phyloP scores from a whole-genome alignment of 805 yeast species.

The Yarrowia yakushimensis region DNA sequence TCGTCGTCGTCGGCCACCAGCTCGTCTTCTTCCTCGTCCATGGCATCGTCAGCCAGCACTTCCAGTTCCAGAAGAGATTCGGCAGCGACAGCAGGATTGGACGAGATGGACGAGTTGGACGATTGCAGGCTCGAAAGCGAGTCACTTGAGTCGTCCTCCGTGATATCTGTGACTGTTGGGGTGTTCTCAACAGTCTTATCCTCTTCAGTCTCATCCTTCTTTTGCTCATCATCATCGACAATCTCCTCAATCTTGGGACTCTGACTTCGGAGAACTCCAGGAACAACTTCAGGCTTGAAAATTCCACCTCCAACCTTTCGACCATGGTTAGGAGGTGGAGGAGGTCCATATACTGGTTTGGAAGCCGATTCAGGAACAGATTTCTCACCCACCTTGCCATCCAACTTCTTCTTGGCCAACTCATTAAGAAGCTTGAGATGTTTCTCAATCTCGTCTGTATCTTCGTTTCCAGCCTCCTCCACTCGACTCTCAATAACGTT shows the following conservation, averaged over 20 bases:
- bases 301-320: background rate
- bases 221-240: background rate
- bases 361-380: background rate
- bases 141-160: background rate
- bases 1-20: slow-evolving; percentile 2
- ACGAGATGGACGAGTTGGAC: slow-evolving; percentile 4
- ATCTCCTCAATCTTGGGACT: slow-evolving; percentile 4
- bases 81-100: slow-evolving; percentile 6
- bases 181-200: background rate
- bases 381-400: background rate
- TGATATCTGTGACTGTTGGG: background rate
- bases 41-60: slow-evolving; percentile 7
- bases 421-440: background rate
- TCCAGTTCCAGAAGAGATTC: slow-evolving; percentile 9
- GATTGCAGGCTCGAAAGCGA: slow-evolving; percentile 1
- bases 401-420: slow-evolving; percentile 3
- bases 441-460: slow-evolving; percentile 1
- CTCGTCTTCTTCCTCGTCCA: slow-evolving; percentile 19
- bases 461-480: slow-evolving; percentile 35
- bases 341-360: slow-evolving; percentile 2
- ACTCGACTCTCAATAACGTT: slow-evolving; percentile 52
- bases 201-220: background rate
- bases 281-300: background rate
- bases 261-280: background rate
- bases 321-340: background rate